These are phyloP conservation scores for Plasmodium gallinaceum DNA, from an alignment of 169 alveolate species.

Conservation along the genomic window DNA sequence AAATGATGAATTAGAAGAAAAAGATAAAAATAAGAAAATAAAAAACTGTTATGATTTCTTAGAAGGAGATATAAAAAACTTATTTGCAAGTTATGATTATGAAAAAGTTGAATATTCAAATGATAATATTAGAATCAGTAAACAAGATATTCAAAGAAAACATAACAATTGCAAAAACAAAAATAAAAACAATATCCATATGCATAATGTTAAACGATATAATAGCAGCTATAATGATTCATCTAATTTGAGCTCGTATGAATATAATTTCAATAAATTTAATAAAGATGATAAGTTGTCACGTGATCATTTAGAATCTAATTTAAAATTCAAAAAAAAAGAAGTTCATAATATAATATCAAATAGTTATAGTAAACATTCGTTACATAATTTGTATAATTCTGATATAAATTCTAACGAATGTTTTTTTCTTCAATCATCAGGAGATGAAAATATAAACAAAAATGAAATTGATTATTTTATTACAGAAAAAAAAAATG, in stretches of 20 bases:
- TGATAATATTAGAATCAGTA: not conserved
- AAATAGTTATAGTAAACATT: not conserved
- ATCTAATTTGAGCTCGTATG: no score
- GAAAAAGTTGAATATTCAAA: constrained; percentile 11
- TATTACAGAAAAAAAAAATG: not conserved
- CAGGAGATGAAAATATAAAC: not conserved
- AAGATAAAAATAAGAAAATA: constrained; percentile 7
- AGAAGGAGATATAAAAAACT: constrained; percentile 22
- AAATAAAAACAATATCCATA: no score
- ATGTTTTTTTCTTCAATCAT: not conserved
- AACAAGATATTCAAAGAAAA: not conserved
- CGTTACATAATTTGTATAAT: not conserved
- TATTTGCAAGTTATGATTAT: constrained; percentile 7
- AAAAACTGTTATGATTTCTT: constrained; percentile 27
- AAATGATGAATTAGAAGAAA: not conserved
- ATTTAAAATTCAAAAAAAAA: no score
- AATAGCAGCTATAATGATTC: no score
- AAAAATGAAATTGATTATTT: not conserved
- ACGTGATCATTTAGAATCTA: no score
- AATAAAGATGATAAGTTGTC: no score
- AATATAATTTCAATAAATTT: no score
- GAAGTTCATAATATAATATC: no score
- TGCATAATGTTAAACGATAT: no score
- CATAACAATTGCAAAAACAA: no score
- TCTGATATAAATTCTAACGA: not conserved